Evolutionary conservation across 768 basidiomycete genomes (phyloP).

Genomic region (Pulveroboletus ravenelii): DNA sequence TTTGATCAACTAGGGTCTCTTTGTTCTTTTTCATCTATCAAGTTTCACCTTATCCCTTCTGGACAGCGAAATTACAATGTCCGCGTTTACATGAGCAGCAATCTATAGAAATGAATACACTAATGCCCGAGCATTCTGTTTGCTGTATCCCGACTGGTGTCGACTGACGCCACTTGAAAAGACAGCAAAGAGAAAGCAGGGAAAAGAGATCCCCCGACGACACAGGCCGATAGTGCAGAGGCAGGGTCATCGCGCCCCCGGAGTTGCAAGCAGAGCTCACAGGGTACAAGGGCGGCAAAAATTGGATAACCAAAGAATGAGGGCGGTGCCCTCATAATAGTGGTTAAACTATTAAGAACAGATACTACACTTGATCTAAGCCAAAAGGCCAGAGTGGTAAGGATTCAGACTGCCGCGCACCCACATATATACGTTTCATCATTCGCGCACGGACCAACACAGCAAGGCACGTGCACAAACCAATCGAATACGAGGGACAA

Average conservation of each 20-base stretch:
- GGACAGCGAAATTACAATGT: no score
- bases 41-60: no score
- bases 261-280: slow-evolving; percentile 42
- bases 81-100: no score
- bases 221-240: slow-evolving; percentile 45
- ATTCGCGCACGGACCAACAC: slow-evolving; percentile 19
- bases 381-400: slow-evolving; percentile 47
- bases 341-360: slow-evolving; percentile 61
- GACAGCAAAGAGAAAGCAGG: slow-evolving; percentile 14
- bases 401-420: no score
- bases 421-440: slow-evolving; percentile 9
- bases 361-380: slow-evolving; percentile 77
- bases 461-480: not conserved
- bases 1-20: no score
- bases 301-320: slow-evolving; percentile 52
- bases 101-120: no score
- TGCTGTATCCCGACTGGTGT: not conserved
- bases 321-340: slow-evolving; percentile 54
- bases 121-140: not conserved
- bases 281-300: slow-evolving; percentile 24
- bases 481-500: no score
- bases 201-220: slow-evolving; percentile 50
- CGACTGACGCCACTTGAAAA: not conserved
- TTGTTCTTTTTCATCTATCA: no score
- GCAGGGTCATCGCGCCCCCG: slow-evolving; percentile 17